These are phyloP conservation scores for Gymnopilus junonius DNA, from an alignment of 768 basidiomycete species.

Conservation along the genomic window DNA sequence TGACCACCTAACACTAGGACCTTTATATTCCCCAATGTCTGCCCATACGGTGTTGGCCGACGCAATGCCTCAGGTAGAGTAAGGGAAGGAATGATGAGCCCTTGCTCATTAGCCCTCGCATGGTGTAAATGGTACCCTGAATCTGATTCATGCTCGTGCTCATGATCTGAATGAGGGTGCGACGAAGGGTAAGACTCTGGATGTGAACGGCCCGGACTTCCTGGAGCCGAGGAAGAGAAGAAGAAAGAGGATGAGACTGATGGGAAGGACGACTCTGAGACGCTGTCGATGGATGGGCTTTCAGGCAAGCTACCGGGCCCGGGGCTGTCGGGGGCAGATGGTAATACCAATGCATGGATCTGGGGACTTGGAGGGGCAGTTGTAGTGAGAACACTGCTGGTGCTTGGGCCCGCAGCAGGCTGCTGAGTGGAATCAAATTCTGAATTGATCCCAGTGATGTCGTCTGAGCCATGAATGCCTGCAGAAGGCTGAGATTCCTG, in stretches of 20 bases:
- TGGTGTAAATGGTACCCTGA: neutral
- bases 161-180: slow-evolving; percentile 36
- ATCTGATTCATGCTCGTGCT: slow-evolving; percentile 20
- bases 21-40: slow-evolving; percentile 65
- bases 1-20: slow-evolving; percentile 56
- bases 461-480: slow-evolving; percentile 13
- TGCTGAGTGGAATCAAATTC: neutral
- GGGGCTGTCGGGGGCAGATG: slow-evolving; percentile 67
- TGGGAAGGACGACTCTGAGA: slow-evolving; percentile 61
- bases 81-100: slow-evolving; percentile 73
- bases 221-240: slow-evolving; percentile 70
- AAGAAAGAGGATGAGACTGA: slow-evolving; percentile 78
- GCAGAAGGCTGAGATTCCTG: slow-evolving; percentile 34
- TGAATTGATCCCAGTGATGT: neutral
- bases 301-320: slow-evolving; percentile 20
- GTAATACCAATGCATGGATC: slow-evolving; percentile 35
- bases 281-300: slow-evolving; percentile 27
- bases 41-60: slow-evolving; percentile 68
- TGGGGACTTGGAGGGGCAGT: slow-evolving; percentile 5
- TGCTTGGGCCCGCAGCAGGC: slow-evolving; percentile 33
- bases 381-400: neutral
- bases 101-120: slow-evolving; percentile 34
- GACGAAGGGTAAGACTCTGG: slow-evolving; percentile 40
- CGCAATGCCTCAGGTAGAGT: slow-evolving; percentile 64
- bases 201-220: slow-evolving; percentile 61